phyloP scores from a whole-genome alignment of 352 stramenopile genomes.

The Globisporangium lucens region DNA sequence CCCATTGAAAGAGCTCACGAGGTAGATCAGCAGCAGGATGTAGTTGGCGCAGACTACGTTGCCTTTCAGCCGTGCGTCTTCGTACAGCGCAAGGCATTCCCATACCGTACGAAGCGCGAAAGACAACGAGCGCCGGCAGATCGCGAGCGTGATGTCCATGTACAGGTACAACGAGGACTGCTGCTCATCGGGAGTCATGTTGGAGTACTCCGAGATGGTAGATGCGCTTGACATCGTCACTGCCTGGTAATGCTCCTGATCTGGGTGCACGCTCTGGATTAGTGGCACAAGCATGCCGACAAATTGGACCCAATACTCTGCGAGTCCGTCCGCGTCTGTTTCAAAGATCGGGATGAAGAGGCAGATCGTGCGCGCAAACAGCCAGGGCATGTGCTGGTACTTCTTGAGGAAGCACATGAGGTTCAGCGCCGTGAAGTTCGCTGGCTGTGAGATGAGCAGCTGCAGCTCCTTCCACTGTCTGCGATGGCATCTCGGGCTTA shows the following conservation, averaged over 20 bases:
- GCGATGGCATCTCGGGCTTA: slow-evolving; percentile 12
- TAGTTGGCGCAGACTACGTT: slow-evolving; percentile 25
- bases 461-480: slow-evolving; percentile 22
- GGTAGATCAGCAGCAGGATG: slow-evolving; percentile 30
- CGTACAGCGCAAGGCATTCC: slow-evolving; percentile 30
- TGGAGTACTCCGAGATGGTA: neutral
- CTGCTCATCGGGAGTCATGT: slow-evolving; percentile 17
- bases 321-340: slow-evolving; percentile 16
- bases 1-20: slow-evolving; percentile 29
- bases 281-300: slow-evolving; percentile 27
- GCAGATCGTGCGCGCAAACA: slow-evolving; percentile 29
- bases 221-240: slow-evolving; percentile 29
- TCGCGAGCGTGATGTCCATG: slow-evolving; percentile 27
- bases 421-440: slow-evolving; percentile 32
- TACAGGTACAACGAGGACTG: slow-evolving; percentile 30
- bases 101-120: slow-evolving; percentile 37
- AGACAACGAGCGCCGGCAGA: slow-evolving; percentile 26
- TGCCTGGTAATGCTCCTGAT: slow-evolving; percentile 31
- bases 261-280: slow-evolving; percentile 19
- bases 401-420: slow-evolving; percentile 36
- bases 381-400: slow-evolving; percentile 22
- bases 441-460: slow-evolving; percentile 16
- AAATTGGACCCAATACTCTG: slow-evolving; percentile 34
- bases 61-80: slow-evolving; percentile 21
- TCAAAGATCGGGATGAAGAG: slow-evolving; percentile 35